A percentile compares a stretch with the other conserved stretches of the same genome.
phyloP scores from a whole-genome alignment of 1,139 yeast genomes.

The Candida glucosophila region DNA sequence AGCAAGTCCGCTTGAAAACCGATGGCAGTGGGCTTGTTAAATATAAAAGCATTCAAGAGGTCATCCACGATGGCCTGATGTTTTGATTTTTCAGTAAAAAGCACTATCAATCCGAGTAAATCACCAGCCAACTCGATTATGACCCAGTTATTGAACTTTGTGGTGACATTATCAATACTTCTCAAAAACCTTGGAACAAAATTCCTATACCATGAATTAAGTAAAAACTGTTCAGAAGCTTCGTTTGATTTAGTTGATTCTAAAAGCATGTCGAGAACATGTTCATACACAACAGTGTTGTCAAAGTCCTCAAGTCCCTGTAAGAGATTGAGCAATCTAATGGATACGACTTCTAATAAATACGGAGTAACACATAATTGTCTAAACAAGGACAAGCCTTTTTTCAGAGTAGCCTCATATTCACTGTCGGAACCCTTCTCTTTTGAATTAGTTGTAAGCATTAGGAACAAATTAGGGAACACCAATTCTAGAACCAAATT shows the following conservation, averaged over 20 bases:
- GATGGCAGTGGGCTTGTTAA: conserved; percentile 9
- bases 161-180: conserved; percentile 7
- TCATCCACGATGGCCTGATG: conserved; percentile 33
- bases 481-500: conserved; percentile 48
- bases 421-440: not conserved
- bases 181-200: conserved; percentile 25
- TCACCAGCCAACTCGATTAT: conserved; percentile 27
- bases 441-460: conserved; percentile 20
- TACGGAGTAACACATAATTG: conserved; percentile 36
- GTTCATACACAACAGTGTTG: conserved; percentile 12
- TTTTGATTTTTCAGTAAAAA: conserved; percentile 25
- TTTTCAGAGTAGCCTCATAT: conserved; percentile 10
- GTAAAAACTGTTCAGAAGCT: conserved; percentile 20
- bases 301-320: too few species aligned
- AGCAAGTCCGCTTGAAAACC: conserved; percentile 11
- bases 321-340: conserved; percentile 45
- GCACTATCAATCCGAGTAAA: conserved; percentile 27
- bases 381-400: conserved; percentile 35
- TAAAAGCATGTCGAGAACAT: conserved; percentile 15
- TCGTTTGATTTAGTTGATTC: conserved; percentile 18
- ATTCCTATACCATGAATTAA: conserved; percentile 34
- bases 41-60: conserved; percentile 17
- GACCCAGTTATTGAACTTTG: conserved; percentile 7
- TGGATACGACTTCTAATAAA: conserved; percentile 40
- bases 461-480: conserved; percentile 50